These are phyloP conservation scores for Neurospora intermedia DNA, from an alignment of 495 filamentous ascomycete species.

Conservation along the genomic window DNA sequence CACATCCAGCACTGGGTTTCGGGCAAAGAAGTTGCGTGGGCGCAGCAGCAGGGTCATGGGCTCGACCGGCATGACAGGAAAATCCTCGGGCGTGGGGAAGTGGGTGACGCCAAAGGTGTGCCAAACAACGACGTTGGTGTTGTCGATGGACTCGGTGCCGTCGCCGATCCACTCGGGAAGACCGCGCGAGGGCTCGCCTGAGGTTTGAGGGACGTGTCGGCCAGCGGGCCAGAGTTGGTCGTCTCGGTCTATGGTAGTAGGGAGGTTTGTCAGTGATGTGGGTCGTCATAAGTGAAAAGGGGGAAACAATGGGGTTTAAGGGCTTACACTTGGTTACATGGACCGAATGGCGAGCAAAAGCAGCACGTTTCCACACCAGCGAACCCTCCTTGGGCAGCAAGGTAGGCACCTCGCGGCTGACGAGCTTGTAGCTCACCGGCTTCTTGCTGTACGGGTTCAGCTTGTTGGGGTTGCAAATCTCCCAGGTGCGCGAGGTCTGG, in stretches of 20 bases:
- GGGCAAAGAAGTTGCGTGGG: slow-evolving; percentile 78
- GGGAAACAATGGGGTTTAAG: not conserved
- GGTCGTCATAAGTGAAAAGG: not conserved
- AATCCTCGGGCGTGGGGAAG: slow-evolving; percentile 89
- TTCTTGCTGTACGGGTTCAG: slow-evolving; percentile 79
- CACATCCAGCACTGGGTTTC: slow-evolving; percentile 82
- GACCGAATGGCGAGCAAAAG: slow-evolving; percentile 83
- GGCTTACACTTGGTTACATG: slow-evolving; percentile 74
- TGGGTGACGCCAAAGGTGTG: slow-evolving; percentile 93
- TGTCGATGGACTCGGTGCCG: slow-evolving; percentile 60
- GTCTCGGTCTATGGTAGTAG: slow-evolving; percentile 50
- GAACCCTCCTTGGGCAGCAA: slow-evolving; percentile 77
- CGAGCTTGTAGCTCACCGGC: slow-evolving; percentile 83
- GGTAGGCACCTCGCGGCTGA: slow-evolving; percentile 69
- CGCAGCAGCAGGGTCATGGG: slow-evolving; percentile 76
- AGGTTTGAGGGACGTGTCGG: slow-evolving; percentile 88
- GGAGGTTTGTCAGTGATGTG: no score
- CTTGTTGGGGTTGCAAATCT: slow-evolving; percentile 77
- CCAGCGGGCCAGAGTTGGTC: slow-evolving; percentile 87
- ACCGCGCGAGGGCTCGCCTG: slow-evolving; percentile 68
- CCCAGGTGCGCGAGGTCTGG: slow-evolving; percentile 73
- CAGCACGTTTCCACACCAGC: slow-evolving; percentile 87
- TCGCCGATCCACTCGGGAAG: slow-evolving; percentile 78
- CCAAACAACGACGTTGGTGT: slow-evolving; percentile 88
- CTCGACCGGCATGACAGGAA: slow-evolving; percentile 82